phyloP scores from a whole-genome alignment of 2,329 filamentous ascomycete genomes.

The Cercospora sp. region DNA sequence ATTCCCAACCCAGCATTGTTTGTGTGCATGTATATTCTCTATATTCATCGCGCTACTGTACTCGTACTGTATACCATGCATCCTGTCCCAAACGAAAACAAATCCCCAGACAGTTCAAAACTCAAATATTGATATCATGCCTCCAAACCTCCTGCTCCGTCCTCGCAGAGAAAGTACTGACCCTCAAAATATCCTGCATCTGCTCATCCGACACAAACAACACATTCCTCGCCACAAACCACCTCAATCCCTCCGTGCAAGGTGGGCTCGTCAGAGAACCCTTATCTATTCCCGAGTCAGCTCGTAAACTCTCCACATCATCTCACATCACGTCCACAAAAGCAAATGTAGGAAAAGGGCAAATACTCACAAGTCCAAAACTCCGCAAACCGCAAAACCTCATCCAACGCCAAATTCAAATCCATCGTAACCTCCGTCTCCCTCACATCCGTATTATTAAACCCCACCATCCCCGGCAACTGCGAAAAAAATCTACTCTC shows the following conservation, averaged over 20 bases:
- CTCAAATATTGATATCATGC: constrained; percentile 48
- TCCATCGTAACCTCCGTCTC: not conserved
- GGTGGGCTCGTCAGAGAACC: not conserved
- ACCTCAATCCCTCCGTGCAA: constrained; percentile 47
- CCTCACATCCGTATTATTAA: not conserved
- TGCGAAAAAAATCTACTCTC: not conserved
- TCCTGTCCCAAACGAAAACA: too few relatives aligned
- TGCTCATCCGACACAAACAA: constrained; percentile 49
- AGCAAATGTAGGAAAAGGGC: too few relatives aligned
- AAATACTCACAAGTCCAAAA: not conserved
- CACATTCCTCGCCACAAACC: constrained; percentile 47
- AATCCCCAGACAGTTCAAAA: too few relatives aligned
- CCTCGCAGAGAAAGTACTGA: constrained; percentile 49
- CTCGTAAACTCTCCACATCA: not conserved
- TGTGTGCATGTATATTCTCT: too few relatives aligned
- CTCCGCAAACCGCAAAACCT: not conserved
- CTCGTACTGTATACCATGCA: too few relatives aligned
- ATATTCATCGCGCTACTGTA: too few relatives aligned
- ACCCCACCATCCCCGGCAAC: not conserved
- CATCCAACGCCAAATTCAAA: not conserved
- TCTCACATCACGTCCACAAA: too few relatives aligned
- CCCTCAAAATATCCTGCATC: constrained; percentile 50
- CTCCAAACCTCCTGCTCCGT: constrained; percentile 51
- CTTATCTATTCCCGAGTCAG: not conserved
- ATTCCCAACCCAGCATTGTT: too few relatives aligned